phyloP scores from a whole-genome alignment of 2,329 filamentous ascomycete genomes.

The Seiridium cupressi region DNA sequence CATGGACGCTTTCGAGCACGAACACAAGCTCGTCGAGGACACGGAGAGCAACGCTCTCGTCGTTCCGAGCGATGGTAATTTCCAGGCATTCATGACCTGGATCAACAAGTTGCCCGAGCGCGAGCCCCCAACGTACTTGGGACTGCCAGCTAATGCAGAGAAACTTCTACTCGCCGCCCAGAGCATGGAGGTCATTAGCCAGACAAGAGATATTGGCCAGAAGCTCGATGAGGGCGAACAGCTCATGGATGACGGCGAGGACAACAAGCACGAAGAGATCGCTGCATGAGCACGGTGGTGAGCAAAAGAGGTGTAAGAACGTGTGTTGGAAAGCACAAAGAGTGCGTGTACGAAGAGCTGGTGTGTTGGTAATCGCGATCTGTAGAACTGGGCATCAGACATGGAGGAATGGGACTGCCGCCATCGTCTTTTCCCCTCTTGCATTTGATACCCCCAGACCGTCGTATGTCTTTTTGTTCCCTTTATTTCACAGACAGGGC shows the following conservation, averaged over 20 bases:
- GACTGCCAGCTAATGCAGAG: conserved; percentile 92
- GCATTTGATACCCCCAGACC: background rate
- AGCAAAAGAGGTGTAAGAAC: background rate
- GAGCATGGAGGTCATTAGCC: conserved; percentile 79
- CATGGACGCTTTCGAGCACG: conserved; percentile 85
- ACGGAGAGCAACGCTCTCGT: conserved; percentile 56
- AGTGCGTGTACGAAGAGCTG: background rate
- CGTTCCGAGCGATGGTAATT: conserved; percentile 76
- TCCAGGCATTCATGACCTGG: conserved; percentile 88
- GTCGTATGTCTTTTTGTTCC: background rate
- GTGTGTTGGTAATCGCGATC: too few species aligned
- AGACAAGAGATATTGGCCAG: conserved; percentile 80
- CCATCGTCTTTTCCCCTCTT: background rate
- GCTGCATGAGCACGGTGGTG: background rate
- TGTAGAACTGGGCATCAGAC: background rate
- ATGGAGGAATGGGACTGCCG: background rate
- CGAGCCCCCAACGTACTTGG: conserved; percentile 93
- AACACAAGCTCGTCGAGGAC: conserved; percentile 81
- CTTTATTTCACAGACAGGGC: background rate
- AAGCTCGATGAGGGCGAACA: conserved; percentile 93
- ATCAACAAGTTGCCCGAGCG: conserved; percentile 89
- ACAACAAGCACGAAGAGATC: background rate
- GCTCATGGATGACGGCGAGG: conserved; percentile 65
- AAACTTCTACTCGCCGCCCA: conserved; percentile 89
- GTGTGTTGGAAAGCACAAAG: background rate